These are phyloP conservation scores for Salix viminalis DNA, from an alignment of 345 rosid genomes.

Conservation along the genomic window DNA sequence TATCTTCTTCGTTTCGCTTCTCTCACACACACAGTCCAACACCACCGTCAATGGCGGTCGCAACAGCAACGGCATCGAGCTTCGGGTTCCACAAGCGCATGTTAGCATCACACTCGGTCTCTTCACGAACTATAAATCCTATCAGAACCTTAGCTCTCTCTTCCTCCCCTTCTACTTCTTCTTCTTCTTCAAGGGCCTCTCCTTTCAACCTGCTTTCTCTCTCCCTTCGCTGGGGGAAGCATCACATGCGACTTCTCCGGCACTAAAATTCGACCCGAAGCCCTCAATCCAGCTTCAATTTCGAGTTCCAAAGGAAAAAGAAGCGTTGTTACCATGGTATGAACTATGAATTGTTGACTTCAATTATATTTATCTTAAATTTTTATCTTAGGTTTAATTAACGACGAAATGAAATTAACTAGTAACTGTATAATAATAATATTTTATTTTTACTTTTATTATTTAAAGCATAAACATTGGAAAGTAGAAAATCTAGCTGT, in stretches of 20 bases:
- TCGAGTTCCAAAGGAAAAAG: conserved; percentile 57
- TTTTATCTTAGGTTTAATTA: background rate
- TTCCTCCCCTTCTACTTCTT: conserved; percentile 31
- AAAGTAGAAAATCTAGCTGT: background rate
- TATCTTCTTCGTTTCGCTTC: background rate
- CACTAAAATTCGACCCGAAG: conserved; percentile 39
- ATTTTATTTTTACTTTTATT: too few species aligned
- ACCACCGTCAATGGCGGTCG: conserved; percentile 43
- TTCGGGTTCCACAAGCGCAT: conserved; percentile 41
- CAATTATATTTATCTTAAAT: background rate
- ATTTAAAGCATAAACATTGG: too few species aligned
- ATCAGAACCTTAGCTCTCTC: conserved; percentile 17
- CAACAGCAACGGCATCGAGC: conserved; percentile 37
- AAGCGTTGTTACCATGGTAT: conserved; percentile 67
- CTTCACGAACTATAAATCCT: conserved; percentile 25
- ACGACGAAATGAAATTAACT: background rate
- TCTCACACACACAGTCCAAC: background rate
- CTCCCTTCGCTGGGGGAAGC: conserved; percentile 46
- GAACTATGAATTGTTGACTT: conserved; percentile 16
- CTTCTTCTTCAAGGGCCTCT: conserved; percentile 39
- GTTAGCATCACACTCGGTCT: conserved; percentile 27
- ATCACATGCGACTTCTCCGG: conserved; percentile 50
- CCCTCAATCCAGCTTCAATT: conserved; percentile 44
- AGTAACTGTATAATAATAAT: background rate
- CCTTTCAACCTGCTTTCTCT: conserved; percentile 47